Percentiles rank a stretch among this genome's conserved stretches.
Evolutionary conservation across 345 rosid genomes (phyloP).

Genomic region (Linum tenue): DNA sequence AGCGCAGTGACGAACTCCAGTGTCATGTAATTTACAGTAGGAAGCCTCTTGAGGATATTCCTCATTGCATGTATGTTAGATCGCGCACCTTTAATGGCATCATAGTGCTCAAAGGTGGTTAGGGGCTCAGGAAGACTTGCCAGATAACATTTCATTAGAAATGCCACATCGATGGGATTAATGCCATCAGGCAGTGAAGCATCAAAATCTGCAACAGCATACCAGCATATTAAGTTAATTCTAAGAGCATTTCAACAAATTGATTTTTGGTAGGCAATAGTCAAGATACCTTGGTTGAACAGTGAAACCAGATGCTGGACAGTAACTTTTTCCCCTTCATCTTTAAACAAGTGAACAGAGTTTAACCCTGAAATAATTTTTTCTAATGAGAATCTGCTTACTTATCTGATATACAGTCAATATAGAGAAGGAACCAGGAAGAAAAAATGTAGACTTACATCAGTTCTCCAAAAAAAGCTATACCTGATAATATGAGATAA

Average conservation of each 20-base stretch:
- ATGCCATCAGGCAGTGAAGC: conserved; percentile 70
- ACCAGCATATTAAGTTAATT: conserved; percentile 5
- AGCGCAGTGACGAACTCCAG: conserved; percentile 76
- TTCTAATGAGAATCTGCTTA: neutral
- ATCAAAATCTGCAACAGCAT: conserved; percentile 42
- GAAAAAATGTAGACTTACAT: neutral
- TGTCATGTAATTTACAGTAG: conserved; percentile 76
- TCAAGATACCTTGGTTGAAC: conserved; percentile 63
- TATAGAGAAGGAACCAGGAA: neutral
- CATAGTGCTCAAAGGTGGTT: conserved; percentile 68
- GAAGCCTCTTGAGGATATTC: conserved; percentile 69
- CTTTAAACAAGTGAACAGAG: conserved; percentile 59
- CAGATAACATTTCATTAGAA: conserved; percentile 66
- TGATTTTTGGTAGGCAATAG: conserved; percentile 1
- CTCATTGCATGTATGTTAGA: conserved; percentile 58
- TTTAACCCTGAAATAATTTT: conserved; percentile 44
- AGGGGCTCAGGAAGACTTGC: conserved; percentile 92
- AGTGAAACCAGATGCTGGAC: conserved; percentile 68
- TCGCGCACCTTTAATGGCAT: conserved; percentile 63
- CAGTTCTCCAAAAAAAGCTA: conserved; percentile 4
- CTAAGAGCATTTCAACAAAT: neutral
- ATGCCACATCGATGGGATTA: conserved; percentile 66
- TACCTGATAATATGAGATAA: conserved; percentile 77
- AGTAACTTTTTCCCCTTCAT: conserved; percentile 64
- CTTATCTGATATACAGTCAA: neutral